Evolutionary conservation across 805 yeast species (phyloP).

Genomic region (Nakazawaea wyomingensis): DNA sequence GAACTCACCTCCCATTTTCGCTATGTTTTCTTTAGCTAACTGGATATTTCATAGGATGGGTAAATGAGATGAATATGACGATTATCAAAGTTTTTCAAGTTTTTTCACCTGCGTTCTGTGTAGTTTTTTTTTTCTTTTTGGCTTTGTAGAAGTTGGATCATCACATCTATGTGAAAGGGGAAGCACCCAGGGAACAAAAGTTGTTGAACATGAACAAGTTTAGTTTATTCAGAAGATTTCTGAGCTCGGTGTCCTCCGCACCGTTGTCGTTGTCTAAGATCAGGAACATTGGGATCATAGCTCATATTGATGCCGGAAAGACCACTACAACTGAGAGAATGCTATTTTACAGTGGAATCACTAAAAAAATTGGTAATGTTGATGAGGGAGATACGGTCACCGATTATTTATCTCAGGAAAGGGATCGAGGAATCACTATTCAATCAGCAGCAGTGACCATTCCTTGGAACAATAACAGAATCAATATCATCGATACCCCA

Average conservation of each 20-base stretch:
- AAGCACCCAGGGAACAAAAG: no score
- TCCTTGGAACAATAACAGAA: conserved; percentile 67
- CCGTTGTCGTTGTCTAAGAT: conserved; percentile 29
- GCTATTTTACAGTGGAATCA: conserved; percentile 85
- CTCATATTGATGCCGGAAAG: conserved; percentile 99
- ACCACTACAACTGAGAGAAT: conserved; percentile 96
- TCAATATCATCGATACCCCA: conserved; percentile 93
- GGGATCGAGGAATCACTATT: conserved; percentile 91
- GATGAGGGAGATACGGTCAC: conserved; percentile 97
- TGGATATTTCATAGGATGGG: no score
- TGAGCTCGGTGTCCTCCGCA: conserved; percentile 11
- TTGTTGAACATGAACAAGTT: no score
- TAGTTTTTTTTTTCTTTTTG: no score
- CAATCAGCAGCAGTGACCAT: conserved; percentile 94
- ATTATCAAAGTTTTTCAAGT: no score
- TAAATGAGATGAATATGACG: no score
- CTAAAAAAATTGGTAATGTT: conserved; percentile 79
- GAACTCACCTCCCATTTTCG: no score
- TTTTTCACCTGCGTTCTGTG: no score
- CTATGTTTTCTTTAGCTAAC: no score
- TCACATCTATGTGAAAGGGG: no score
- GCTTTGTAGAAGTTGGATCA: no score
- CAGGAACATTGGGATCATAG: conserved; percentile 91
- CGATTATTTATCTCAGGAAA: conserved; percentile 84
- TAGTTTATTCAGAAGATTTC: conserved; percentile 2